Evolutionary conservation across 768 basidiomycete species (phyloP).

Genomic region (Gelatoporia subvermispora): DNA sequence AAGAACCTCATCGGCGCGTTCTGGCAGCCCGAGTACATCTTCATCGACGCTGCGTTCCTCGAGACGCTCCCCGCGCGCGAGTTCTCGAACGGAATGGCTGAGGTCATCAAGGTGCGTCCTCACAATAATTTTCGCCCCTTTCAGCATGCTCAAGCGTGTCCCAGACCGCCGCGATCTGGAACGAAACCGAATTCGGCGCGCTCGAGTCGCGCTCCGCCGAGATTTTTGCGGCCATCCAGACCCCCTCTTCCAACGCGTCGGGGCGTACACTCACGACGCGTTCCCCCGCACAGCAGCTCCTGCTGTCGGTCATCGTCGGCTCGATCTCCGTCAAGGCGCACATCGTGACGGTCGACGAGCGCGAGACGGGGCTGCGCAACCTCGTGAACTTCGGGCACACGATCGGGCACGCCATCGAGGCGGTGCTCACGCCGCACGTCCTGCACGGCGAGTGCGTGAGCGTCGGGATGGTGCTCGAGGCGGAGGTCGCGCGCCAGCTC

Average conservation of each 20-base stretch:
- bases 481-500: slow-evolving; percentile 84
- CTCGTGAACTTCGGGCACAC: slow-evolving; percentile 99
- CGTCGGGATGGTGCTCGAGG: slow-evolving; percentile 95
- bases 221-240: slow-evolving; percentile 81
- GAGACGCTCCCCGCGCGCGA: slow-evolving; percentile 89
- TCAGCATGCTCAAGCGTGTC: neutral
- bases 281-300: slow-evolving; percentile 70
- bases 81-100: slow-evolving; percentile 98
- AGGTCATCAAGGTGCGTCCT: slow-evolving; percentile 83
- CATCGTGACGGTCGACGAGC: slow-evolving; percentile 95
- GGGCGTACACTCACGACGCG: slow-evolving; percentile 61
- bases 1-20: slow-evolving; percentile 99
- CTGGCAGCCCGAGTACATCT: slow-evolving; percentile 97
- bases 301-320: slow-evolving; percentile 87
- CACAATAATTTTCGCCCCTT: neutral
- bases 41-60: slow-evolving; percentile 95
- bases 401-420: slow-evolving; percentile 98
- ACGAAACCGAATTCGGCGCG: slow-evolving; percentile 80
- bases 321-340: slow-evolving; percentile 95
- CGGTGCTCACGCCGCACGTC: slow-evolving; percentile 86
- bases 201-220: slow-evolving; percentile 84
- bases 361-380: slow-evolving; percentile 94
- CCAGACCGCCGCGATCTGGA: slow-evolving; percentile 99
- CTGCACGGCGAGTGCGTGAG: slow-evolving; percentile 96
- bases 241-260: slow-evolving; percentile 54